Percentiles rank a stretch among this genome's conserved stretches.
These are phyloP conservation scores for Trichophyton rubrum DNA, from an alignment of 2,329 filamentous ascomycete species.

Conservation along the genomic window DNA sequence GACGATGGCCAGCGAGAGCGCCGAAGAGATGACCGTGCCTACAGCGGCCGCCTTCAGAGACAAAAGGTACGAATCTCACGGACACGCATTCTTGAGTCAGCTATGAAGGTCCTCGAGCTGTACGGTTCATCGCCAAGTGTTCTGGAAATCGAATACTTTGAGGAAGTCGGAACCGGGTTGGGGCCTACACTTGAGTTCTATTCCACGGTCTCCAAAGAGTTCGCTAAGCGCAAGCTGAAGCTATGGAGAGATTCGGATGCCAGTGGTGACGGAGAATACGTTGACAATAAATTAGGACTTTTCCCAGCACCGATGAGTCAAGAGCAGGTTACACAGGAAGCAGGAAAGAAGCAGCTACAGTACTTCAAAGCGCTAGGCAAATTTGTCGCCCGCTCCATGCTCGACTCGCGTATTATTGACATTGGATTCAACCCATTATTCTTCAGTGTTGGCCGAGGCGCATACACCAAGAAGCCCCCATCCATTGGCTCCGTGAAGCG, in stretches of 20 bases:
- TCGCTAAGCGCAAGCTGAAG: conserved; percentile 92
- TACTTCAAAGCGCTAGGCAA: conserved; percentile 90
- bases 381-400: conserved; percentile 95
- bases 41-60: conserved; percentile 78
- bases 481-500: conserved; percentile 81
- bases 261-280: conserved; percentile 59
- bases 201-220: conserved; percentile 91
- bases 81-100: conserved; percentile 88
- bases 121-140: conserved; percentile 96
- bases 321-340: conserved; percentile 58
- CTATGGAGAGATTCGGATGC: conserved; percentile 89
- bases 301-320: conserved; percentile 86
- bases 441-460: conserved; percentile 73
- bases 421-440: conserved; percentile 95
- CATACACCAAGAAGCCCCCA: conserved; percentile 54
- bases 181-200: conserved; percentile 97
- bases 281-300: conserved; percentile 69
- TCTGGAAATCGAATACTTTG: conserved; percentile 95
- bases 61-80: conserved; percentile 98
- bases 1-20: conserved; percentile 73
- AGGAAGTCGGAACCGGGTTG: conserved; percentile 91
- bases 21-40: conserved; percentile 75
- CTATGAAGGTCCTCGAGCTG: conserved; percentile 95
- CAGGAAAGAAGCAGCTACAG: conserved; percentile 76
- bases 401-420: conserved; percentile 95